Conservation (phyloP, 257 asterid genomes). For the Scutellaria galericulata region DNA sequence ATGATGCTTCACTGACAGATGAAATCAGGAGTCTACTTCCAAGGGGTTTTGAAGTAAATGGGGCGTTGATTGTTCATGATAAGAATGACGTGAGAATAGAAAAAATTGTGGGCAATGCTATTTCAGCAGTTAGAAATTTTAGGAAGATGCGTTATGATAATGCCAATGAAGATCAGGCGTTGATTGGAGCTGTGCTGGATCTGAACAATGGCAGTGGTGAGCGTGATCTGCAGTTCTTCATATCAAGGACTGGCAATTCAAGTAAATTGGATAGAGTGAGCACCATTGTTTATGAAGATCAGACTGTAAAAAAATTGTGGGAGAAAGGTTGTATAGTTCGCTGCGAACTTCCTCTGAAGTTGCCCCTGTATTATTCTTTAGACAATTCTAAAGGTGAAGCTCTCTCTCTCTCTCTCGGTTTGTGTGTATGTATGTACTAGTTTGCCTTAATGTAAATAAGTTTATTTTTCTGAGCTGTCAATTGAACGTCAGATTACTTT, state of each 20-base stretch:
- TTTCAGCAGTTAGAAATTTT: constrained; percentile 55
- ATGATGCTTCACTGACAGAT: constrained; percentile 49
- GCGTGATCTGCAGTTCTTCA: constrained; percentile 62
- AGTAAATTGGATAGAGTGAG: constrained; percentile 48
- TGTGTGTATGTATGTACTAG: neutral
- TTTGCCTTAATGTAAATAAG: neutral
- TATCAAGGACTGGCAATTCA: constrained; percentile 48
- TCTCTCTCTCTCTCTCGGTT: neutral
- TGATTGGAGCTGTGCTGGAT: constrained; percentile 74
- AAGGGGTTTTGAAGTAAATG: constrained; percentile 80
- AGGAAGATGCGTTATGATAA: constrained; percentile 52
- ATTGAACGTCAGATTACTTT: neutral
- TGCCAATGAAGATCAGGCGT: constrained; percentile 37
- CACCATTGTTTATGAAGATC: constrained; percentile 59
- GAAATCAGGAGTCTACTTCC: constrained; percentile 74
- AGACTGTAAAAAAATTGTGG: constrained; percentile 79
- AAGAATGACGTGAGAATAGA: constrained; percentile 43
- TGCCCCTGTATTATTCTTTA: constrained; percentile 70
- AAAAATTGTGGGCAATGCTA: constrained; percentile 55
- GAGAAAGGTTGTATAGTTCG: constrained; percentile 68
- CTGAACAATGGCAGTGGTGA: constrained; percentile 47
- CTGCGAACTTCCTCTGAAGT: constrained; percentile 69
- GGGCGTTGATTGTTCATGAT: constrained; percentile 63
- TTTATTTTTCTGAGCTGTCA: neutral
- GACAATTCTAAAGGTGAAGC: constrained; percentile 60